Percentiles rank a stretch among this genome's conserved stretches.
These are phyloP conservation scores for Citropsis articulata DNA, from an alignment of 345 rosid species.

Conservation along the genomic window DNA sequence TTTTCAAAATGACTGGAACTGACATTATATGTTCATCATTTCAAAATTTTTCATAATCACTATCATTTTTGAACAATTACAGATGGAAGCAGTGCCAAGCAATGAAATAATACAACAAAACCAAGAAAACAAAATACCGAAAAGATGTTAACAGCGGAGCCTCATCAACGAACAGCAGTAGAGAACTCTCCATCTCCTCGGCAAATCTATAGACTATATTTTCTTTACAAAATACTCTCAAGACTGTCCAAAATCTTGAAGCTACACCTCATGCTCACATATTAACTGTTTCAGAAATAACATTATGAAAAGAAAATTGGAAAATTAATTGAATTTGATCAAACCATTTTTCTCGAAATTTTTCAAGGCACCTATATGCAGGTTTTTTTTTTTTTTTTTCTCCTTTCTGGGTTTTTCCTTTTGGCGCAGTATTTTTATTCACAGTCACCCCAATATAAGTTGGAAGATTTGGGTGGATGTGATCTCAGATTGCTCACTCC, in stretches of 20 bases:
- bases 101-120: not conserved
- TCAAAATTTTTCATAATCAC: slow-evolving; percentile 10
- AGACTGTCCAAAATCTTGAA: slow-evolving; percentile 41
- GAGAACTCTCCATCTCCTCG: slow-evolving; percentile 17
- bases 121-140: not conserved
- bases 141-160: slow-evolving; percentile 6
- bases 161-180: slow-evolving; percentile 9
- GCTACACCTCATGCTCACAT: slow-evolving; percentile 27
- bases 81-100: not conserved
- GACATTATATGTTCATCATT: not conserved
- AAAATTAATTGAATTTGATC: slow-evolving; percentile 9
- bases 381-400: not conserved
- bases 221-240: slow-evolving; percentile 6
- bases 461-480: slow-evolving; percentile 7
- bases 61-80: slow-evolving; percentile 11
- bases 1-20: not conserved
- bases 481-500: slow-evolving; percentile 7
- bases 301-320: slow-evolving; percentile 5
- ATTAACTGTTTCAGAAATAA: slow-evolving; percentile 12
- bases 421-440: not conserved
- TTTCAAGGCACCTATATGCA: slow-evolving; percentile 11
- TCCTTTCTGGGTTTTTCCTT: not conserved
- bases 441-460: not conserved
- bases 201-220: slow-evolving; percentile 19
- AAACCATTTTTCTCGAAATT: slow-evolving; percentile 6